Evolutionary conservation across 768 basidiomycete species (phyloP).

Genomic region (Infundibulicybe gibba): DNA sequence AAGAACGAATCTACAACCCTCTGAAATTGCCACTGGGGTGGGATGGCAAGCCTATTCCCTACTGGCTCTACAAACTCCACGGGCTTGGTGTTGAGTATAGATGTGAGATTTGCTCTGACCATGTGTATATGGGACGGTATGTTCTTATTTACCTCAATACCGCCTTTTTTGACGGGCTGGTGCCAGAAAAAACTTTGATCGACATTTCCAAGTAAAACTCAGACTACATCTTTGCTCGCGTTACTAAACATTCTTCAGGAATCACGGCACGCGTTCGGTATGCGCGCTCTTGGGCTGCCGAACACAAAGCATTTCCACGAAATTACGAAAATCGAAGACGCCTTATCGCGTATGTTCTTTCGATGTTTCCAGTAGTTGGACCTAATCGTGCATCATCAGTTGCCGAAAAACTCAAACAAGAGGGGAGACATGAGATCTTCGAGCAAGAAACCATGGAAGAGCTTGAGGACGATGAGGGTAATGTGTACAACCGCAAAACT

Average conservation of each 20-base stretch:
- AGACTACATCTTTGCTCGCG: neutral
- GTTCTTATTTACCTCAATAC: slow-evolving; percentile 15
- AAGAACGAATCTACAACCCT: slow-evolving; percentile 97
- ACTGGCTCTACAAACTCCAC: slow-evolving; percentile 97
- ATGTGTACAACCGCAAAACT: slow-evolving; percentile 98
- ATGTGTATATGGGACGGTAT: slow-evolving; percentile 93
- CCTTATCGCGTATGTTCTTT: slow-evolving; percentile 73
- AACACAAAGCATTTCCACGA: slow-evolving; percentile 99
- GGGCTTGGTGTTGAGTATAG: slow-evolving; percentile 97
- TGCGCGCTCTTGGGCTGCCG: slow-evolving; percentile 94
- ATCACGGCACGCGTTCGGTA: slow-evolving; percentile 95
- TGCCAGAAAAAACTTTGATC: slow-evolving; percentile 87
- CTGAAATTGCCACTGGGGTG: slow-evolving; percentile 94
- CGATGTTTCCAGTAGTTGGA: neutral
- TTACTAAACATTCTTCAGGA: slow-evolving; percentile 48
- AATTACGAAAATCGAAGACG: slow-evolving; percentile 96
- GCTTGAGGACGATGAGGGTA: slow-evolving; percentile 96
- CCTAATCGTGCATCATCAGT: slow-evolving; percentile 42
- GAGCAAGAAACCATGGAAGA: slow-evolving; percentile 97
- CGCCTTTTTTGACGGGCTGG: neutral
- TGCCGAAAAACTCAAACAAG: slow-evolving; percentile 95
- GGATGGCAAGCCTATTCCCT: slow-evolving; percentile 99
- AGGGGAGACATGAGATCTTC: slow-evolving; percentile 92
- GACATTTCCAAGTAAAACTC: slow-evolving; percentile 79
- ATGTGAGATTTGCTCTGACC: slow-evolving; percentile 97